Evolutionary conservation across 306 rosid species (phyloP).

Genomic region (Styphnolobium japonicum): DNA sequence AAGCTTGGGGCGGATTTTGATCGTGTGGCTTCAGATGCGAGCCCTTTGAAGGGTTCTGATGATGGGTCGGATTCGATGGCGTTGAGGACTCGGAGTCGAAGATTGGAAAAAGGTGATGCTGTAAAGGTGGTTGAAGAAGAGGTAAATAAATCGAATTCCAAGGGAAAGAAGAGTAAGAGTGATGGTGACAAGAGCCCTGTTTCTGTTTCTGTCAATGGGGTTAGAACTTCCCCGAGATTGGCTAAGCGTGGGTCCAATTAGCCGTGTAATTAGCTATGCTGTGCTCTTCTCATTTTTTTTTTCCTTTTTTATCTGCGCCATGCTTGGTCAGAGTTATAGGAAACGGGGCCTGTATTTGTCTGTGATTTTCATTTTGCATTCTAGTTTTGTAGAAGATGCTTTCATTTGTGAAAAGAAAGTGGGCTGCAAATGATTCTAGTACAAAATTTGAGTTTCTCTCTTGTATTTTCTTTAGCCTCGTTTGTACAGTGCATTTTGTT

Average conservation of each 20-base stretch:
- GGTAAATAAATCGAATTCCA: constrained; percentile 12
- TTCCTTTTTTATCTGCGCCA: neutral
- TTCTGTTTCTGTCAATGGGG: constrained; percentile 30
- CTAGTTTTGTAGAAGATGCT: neutral
- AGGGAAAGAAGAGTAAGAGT: constrained; percentile 23
- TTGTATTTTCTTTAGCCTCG: neutral
- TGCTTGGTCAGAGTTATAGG: neutral
- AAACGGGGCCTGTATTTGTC: neutral
- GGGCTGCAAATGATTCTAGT: neutral
- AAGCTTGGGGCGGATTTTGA: constrained; percentile 83
- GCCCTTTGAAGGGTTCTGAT: too few relatives aligned
- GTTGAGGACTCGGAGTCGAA: constrained; percentile 29
- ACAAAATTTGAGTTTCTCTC: neutral
- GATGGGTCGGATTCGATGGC: too few relatives aligned
- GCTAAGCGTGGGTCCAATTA: constrained; percentile 31
- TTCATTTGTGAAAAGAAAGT: neutral
- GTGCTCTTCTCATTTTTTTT: neutral
- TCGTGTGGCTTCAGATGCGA: constrained; percentile 61
- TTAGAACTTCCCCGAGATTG: constrained; percentile 63
- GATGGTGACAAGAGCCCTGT: neutral
- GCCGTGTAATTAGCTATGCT: neutral
- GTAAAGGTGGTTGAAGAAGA: constrained; percentile 41
- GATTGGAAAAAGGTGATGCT: constrained; percentile 12
- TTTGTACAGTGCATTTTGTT: neutral
- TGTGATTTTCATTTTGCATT: neutral